Evolutionary conservation across 2,329 filamentous ascomycete genomes (phyloP).

Genomic region (Nigrograna mackinnonii): DNA sequence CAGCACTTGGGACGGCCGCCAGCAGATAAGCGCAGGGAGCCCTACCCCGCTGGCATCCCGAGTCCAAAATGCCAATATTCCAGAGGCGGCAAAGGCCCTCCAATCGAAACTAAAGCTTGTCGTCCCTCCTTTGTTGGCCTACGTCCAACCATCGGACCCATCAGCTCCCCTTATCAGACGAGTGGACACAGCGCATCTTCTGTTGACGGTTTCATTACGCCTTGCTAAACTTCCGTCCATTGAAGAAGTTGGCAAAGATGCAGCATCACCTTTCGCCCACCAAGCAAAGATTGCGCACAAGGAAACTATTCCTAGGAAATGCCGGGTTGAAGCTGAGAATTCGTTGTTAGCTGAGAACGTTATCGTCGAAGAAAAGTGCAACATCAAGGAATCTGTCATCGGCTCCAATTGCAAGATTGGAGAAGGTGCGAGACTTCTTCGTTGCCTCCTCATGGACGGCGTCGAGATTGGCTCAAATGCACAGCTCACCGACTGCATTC

Average conservation of each 20-base stretch:
- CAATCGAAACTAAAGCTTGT: conserved; percentile 41
- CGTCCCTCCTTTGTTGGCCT: conserved; percentile 78
- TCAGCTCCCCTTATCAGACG: conserved; percentile 72
- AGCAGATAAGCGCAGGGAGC: conserved; percentile 3
- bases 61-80: conserved; percentile 33
- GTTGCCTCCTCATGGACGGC: conserved; percentile 91
- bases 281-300: conserved; percentile 80
- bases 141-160: conserved; percentile 71
- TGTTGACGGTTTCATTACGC: conserved; percentile 80
- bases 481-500: conserved; percentile 83
- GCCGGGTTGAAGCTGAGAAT: conserved; percentile 81
- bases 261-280: conserved; percentile 74
- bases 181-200: conserved; percentile 82
- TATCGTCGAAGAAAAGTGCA: conserved; percentile 82
- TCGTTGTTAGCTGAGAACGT: conserved; percentile 87
- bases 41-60: conserved; percentile 36
- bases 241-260: conserved; percentile 60
- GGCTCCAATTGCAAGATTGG: conserved; percentile 86
- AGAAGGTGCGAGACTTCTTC: conserved; percentile 80
- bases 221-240: conserved; percentile 81
- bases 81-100: conserved; percentile 28
- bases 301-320: conserved; percentile 76
- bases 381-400: conserved; percentile 91
- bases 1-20: conserved; percentile 47
- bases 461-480: conserved; percentile 82